These are phyloP conservation scores for Wickerhamiella lipophila DNA, from an alignment of 805 yeast genomes.

Conservation along the genomic window DNA sequence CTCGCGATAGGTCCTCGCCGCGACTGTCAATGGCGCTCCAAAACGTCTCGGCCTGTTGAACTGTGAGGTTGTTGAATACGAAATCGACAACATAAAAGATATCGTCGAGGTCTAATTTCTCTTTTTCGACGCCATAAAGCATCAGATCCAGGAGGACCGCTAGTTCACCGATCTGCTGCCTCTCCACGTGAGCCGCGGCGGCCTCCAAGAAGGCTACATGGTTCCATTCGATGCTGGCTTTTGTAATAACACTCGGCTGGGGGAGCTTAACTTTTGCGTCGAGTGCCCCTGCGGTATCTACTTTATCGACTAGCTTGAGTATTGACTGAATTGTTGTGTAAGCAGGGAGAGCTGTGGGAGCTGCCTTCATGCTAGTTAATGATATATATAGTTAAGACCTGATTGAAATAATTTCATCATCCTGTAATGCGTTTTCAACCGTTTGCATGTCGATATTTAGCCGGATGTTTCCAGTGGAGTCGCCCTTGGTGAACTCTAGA, in stretches of 20 bases:
- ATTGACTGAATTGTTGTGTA: not conserved
- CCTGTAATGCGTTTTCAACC: constrained; percentile 34
- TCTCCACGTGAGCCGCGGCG: not conserved
- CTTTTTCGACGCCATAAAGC: not conserved
- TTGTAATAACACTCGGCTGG: not conserved
- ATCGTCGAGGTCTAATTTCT: not conserved
- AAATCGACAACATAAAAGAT: not conserved
- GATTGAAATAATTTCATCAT: not conserved
- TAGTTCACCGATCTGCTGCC: not conserved
- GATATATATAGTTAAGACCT: too few relatives aligned
- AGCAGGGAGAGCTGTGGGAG: too few relatives aligned
- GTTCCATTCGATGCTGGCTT: not conserved
- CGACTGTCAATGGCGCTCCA: constrained; percentile 3
- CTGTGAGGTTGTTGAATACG: not conserved
- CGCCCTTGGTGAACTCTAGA: constrained; percentile 56
- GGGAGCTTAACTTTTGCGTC: not conserved
- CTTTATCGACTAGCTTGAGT: not conserved
- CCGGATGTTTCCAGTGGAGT: constrained; percentile 50
- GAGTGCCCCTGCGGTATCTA: not conserved
- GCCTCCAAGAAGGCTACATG: not conserved
- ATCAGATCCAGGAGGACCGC: constrained; percentile 3
- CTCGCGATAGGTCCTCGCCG: not conserved
- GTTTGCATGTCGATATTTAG: constrained; percentile 64
- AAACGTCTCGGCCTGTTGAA: not conserved
- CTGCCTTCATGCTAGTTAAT: not conserved